Conservation (phyloP, 768 basidiomycete species). For the Grammothele lineata region DNA sequence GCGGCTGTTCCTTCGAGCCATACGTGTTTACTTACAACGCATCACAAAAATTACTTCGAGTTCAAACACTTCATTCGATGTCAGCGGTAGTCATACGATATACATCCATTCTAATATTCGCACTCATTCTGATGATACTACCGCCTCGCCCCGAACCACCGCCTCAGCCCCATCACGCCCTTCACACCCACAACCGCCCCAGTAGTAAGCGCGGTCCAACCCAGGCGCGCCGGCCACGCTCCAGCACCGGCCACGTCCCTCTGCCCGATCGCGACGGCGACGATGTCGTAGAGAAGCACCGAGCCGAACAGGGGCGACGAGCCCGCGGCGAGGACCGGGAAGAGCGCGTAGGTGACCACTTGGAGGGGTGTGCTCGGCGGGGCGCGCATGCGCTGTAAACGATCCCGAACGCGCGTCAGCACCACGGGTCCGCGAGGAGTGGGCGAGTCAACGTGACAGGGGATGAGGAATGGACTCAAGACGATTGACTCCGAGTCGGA, state of each 20-base stretch:
- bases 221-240: constrained; percentile 20
- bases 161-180: no score
- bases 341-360: constrained; percentile 15
- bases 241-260: constrained; percentile 13
- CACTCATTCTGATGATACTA: no score
- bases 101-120: no score
- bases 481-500: no score
- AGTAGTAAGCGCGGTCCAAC: constrained; percentile 21
- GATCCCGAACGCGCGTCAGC: background rate
- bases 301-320: constrained; percentile 21
- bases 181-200: constrained; percentile 19
- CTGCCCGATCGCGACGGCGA: constrained; percentile 21
- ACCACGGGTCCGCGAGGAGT: background rate
- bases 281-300: constrained; percentile 20
- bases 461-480: no score
- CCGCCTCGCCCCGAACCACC: no score
- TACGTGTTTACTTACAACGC: no score
- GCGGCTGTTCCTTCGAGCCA: no score
- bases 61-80: no score
- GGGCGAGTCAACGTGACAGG: no score
- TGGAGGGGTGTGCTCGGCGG: constrained; percentile 17
- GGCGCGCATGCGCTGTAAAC: constrained; percentile 9
- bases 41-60: no score
- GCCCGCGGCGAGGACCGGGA: constrained; percentile 17
- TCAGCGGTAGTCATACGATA: no score